phyloP scores from a whole-genome alignment of 495 filamentous ascomycete species.

The Ramalina peruviana region DNA sequence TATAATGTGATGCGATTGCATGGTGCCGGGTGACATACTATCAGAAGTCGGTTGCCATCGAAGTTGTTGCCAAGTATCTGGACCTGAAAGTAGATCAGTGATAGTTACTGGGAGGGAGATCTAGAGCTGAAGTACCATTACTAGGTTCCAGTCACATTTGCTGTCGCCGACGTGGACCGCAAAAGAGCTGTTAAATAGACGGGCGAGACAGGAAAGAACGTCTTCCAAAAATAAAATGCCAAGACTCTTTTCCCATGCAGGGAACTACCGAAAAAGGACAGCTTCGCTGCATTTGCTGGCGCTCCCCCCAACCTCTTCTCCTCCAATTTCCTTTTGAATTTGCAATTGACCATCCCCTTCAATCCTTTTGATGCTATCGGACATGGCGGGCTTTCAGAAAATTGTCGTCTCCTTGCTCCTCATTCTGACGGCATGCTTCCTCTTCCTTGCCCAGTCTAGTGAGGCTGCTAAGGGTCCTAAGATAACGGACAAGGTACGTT shows the following conservation, averaged over 20 bases:
- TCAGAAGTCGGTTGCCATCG: conserved; percentile 64
- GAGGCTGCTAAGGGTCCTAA: conserved; percentile 80
- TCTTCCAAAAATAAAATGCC: not conserved
- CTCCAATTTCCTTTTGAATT: not conserved
- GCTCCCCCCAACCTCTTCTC: conserved; percentile 1
- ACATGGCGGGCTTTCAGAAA: conserved; percentile 37
- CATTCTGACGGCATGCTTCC: conserved; percentile 55
- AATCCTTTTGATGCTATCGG: conserved; percentile 12
- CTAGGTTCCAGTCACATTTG: no score
- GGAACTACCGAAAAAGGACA: not conserved
- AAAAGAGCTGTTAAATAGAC: no score
- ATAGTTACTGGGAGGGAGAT: no score
- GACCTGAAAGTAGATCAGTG: conserved; percentile 33
- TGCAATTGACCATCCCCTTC: conserved; percentile 4
- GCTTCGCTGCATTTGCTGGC: conserved; percentile 26
- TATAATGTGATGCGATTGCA: not conserved
- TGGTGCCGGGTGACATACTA: conserved; percentile 34
- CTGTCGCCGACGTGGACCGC: no score
- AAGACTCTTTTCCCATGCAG: not conserved
- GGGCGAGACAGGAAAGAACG: no score
- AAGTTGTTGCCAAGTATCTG: conserved; percentile 79
- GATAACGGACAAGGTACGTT: conserved; percentile 76
- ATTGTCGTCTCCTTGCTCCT: conserved; percentile 53
- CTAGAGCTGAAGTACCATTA: no score
- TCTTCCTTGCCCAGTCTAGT: conserved; percentile 56